Conservation (phyloP, 345 rosid genomes). For the Psidium guajava region DNA sequence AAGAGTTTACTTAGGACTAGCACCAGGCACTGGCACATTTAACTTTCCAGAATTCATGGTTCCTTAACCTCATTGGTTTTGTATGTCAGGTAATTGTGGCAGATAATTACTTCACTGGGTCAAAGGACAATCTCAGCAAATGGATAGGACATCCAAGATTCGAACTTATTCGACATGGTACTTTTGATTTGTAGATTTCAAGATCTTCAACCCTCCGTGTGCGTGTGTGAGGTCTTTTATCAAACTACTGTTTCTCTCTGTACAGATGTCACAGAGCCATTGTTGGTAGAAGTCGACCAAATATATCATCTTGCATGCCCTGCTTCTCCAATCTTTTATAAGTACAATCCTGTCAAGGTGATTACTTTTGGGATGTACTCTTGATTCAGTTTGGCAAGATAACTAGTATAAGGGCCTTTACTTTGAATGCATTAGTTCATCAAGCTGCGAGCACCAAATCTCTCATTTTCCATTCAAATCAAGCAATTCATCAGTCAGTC, state of each 20-base stretch:
- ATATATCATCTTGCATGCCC: conserved; percentile 99
- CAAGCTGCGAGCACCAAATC: not conserved
- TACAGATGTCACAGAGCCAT: conserved; percentile 76
- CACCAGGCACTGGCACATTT: not conserved
- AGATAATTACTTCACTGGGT: conserved; percentile 92
- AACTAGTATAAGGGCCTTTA: not conserved
- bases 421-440: not conserved
- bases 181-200: not conserved
- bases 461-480: not conserved
- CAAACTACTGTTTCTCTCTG: not conserved
- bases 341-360: conserved; percentile 97
- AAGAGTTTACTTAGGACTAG: not conserved
- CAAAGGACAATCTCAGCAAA: conserved; percentile 73
- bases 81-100: conserved; percentile 62
- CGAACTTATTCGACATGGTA: conserved; percentile 96
- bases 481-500: not conserved
- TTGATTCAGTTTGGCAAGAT: not conserved
- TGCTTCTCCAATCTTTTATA: conserved; percentile 94
- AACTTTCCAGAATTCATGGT: not conserved
- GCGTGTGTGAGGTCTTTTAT: not conserved
- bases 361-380: conserved; percentile 3
- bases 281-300: conserved; percentile 84
- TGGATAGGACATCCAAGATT: conserved; percentile 97
- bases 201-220: not conserved
- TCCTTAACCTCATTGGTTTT: not conserved